Evolutionary conservation across 805 yeast genomes (phyloP), one percentile per base, ranked within the genome.

Genomic region (Martiniozyma abietophila): DNA sequence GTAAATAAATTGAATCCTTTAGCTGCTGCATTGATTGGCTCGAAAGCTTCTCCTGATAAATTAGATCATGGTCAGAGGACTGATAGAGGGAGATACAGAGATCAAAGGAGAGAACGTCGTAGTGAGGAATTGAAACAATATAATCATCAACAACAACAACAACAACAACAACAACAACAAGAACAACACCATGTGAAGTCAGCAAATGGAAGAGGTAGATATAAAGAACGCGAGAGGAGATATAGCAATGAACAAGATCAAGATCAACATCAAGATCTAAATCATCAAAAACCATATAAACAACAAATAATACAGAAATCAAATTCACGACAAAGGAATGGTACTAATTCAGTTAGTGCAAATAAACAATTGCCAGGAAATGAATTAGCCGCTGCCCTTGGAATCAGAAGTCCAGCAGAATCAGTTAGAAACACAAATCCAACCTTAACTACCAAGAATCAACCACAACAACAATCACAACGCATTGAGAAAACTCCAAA

Each of bases 11-110:
- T n/a, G 24, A 36, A 36, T 26, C 36, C 36, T 12, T 18, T 36
- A 15, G 40, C 40, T 11, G 17, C n/a, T 14, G 40, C 40, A 9
- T 29, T 36, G 27, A 17, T 21, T 2, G 15, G 23, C 14, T 16
- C 16, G 12, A 14, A 15, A 16, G 15, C 16, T 5, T 16, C n/a
- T 21, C 24, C 24, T 8, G 24, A n/a, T n/a, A n/a, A n/a, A n/a
- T n/a, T n/a, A n/a, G n/a, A n/a, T n/a, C n/a, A n/a, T n/a, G n/a
- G n/a, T n/a, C n/a, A n/a, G n/a, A n/a, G n/a, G n/a, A n/a, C n/a
- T n/a, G n/a, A n/a, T n/a, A n/a, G n/a, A n/a, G n/a, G n/a, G n/a
- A n/a, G n/a, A n/a, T n/a, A n/a, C 24, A 21, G 24, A 11, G 8
- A 11, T 11, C 24, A 21, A 21, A 8, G 24, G 24, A 8, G 11